These are phyloP conservation scores for Aureobasidium musti DNA, from an alignment of 2,329 filamentous ascomycete genomes.

Conservation along the genomic window DNA sequence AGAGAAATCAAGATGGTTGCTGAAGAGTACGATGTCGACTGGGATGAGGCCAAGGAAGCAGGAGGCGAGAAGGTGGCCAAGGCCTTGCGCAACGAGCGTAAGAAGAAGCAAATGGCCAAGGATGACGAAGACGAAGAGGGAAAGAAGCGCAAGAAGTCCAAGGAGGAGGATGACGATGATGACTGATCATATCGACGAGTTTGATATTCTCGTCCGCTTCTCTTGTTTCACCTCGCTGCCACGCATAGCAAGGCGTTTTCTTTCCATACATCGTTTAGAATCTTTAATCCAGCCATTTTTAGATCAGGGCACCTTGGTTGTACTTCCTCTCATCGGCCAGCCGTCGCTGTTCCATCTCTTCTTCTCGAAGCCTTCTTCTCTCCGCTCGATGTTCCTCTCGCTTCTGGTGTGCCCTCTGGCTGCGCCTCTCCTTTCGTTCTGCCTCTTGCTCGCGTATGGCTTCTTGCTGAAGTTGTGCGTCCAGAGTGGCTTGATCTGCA, in stretches of 20 bases:
- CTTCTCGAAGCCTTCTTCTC: slow-evolving; percentile 40
- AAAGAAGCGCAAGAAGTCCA: slow-evolving; percentile 16
- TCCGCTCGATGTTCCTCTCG: slow-evolving; percentile 43
- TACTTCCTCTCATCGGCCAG: slow-evolving; percentile 46
- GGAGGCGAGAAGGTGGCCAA: slow-evolving; percentile 57
- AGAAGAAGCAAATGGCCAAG: slow-evolving; percentile 42
- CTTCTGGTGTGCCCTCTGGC: slow-evolving; percentile 40
- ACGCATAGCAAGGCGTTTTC: slow-evolving; percentile 13
- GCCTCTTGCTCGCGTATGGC: slow-evolving; percentile 29
- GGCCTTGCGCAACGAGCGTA: slow-evolving; percentile 54
- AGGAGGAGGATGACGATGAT: slow-evolving; percentile 17
- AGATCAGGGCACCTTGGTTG: slow-evolving; percentile 36
- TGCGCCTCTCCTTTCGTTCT: slow-evolving; percentile 42
- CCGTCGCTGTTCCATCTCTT: slow-evolving; percentile 39
- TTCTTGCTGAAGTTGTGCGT: slow-evolving; percentile 42
- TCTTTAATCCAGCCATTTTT: slow-evolving; percentile 25
- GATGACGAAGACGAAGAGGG: slow-evolving; percentile 45
- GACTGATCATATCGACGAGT: neutral
- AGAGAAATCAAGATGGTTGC: slow-evolving; percentile 79
- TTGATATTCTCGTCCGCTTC: neutral
- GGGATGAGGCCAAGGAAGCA: slow-evolving; percentile 70
- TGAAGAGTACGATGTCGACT: slow-evolving; percentile 85
- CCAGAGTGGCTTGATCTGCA: slow-evolving; percentile 49
- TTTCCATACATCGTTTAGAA: neutral
- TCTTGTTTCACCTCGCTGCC: neutral